A percentile compares a stretch with the other conserved stretches of the same genome.
phyloP scores from a whole-genome alignment of 768 basidiomycete species.

The Pulveroboletus sp. region DNA sequence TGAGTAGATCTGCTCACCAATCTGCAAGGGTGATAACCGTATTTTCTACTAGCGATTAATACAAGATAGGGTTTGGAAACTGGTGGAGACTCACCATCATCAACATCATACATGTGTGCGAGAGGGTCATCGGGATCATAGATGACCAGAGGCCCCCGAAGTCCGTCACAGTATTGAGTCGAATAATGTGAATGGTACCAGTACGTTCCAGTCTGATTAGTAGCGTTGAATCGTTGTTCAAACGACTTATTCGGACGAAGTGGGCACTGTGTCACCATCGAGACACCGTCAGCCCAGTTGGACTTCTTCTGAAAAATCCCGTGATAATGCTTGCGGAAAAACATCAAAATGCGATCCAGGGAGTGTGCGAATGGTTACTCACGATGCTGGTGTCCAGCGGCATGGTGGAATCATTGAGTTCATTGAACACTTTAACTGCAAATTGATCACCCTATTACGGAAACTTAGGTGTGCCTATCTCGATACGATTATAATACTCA shows the following conservation, averaged over 20 bases:
- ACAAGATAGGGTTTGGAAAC: not conserved
- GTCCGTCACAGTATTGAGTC: slow-evolving; percentile 1
- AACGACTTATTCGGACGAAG: slow-evolving; percentile 34
- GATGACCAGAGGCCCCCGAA: not conserved
- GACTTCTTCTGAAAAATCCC: slow-evolving; percentile 23
- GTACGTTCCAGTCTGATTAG: slow-evolving; percentile 17
- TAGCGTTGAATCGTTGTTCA: slow-evolving; percentile 31
- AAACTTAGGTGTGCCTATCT: not conserved
- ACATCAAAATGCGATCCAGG: slow-evolving; percentile 18
- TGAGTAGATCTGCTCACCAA: not conserved
- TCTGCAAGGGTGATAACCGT: not conserved
- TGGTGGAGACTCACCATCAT: not conserved
- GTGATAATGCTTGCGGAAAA: slow-evolving; percentile 21
- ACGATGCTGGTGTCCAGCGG: slow-evolving; percentile 41
- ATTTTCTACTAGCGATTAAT: not conserved
- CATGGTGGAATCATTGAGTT: slow-evolving; percentile 45
- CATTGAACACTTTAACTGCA: slow-evolving; percentile 41
- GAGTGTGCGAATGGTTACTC: slow-evolving; percentile 8
- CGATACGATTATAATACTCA: not conserved
- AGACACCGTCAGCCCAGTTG: slow-evolving; percentile 26
- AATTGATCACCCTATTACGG: slow-evolving; percentile 33
- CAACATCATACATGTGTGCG: not conserved
- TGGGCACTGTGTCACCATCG: slow-evolving; percentile 41
- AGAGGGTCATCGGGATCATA: not conserved
- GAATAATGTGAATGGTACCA: slow-evolving; percentile 1